These are phyloP conservation scores for Podila clonocystis DNA, from an alignment of 192 early-diverging fungal genomes.

Conservation along the genomic window DNA sequence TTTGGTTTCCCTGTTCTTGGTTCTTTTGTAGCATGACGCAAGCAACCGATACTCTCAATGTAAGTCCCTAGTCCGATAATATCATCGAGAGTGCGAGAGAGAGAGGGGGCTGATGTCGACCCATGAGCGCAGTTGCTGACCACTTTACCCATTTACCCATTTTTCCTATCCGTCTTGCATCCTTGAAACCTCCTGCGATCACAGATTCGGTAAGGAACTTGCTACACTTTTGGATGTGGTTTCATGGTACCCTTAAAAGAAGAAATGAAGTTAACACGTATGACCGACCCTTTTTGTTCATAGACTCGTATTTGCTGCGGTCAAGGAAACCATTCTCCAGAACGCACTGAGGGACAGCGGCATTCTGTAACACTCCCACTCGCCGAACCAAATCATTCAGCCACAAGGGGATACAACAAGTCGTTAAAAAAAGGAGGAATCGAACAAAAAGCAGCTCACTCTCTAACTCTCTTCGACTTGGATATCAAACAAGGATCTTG, in stretches of 20 bases:
- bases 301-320: constrained; percentile 86
- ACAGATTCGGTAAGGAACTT: constrained; percentile 18
- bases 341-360: constrained; percentile 82
- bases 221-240: background rate
- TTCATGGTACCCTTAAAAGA: background rate
- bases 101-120: background rate
- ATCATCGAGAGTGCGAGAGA: background rate
- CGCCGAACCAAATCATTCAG: background rate
- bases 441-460: no score
- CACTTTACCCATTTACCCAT: constrained; percentile 1
- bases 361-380: constrained; percentile 58
- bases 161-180: background rate
- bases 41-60: constrained; percentile 91
- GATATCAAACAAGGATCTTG: no score
- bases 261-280: background rate
- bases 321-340: constrained; percentile 91
- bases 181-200: background rate
- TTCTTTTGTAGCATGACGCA: constrained; percentile 73
- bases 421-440: background rate
- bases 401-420: background rate
- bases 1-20: constrained; percentile 1
- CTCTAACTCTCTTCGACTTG: no score
- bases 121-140: background rate
- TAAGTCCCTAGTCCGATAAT: constrained; percentile 13
- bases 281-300: background rate